Percentiles rank a stretch among this genome's conserved stretches.
phyloP scores from a whole-genome alignment of 129 eudicot genomes.

The Dittrichia graveolens region DNA sequence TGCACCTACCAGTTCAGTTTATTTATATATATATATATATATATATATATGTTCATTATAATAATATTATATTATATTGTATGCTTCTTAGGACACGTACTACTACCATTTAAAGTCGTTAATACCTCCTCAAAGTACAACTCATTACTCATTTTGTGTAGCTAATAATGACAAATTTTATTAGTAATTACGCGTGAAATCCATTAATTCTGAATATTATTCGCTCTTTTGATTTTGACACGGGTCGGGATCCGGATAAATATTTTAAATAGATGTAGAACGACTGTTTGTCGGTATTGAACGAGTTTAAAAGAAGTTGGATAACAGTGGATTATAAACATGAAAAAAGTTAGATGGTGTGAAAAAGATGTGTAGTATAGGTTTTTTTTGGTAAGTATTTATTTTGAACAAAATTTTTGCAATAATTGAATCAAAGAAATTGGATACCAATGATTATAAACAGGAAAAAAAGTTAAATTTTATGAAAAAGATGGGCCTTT shows the following conservation, averaged over 20 bases:
- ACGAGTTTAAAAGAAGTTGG: too few species aligned
- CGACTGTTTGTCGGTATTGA: too few species aligned
- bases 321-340: too few species aligned
- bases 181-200: too few species aligned
- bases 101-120: background rate
- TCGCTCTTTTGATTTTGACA: too few species aligned
- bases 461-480: constrained; percentile 11
- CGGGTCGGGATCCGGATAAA: too few species aligned
- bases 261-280: background rate
- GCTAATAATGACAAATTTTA: background rate
- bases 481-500: constrained; percentile 34
- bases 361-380: too few species aligned
- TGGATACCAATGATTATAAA: constrained; percentile 19
- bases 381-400: background rate
- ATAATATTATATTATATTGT: background rate
- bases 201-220: too few species aligned
- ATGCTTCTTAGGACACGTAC: background rate
- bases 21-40: too few species aligned
- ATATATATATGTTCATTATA: too few species aligned
- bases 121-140: background rate
- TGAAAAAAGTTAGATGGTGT: too few species aligned
- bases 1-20: constrained; percentile 22
- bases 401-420: background rate
- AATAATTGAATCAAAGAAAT: constrained; percentile 25
- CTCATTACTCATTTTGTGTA: background rate